Evolutionary conservation across 768 basidiomycete species (phyloP).

Genomic region (Mycena vulgaris): DNA sequence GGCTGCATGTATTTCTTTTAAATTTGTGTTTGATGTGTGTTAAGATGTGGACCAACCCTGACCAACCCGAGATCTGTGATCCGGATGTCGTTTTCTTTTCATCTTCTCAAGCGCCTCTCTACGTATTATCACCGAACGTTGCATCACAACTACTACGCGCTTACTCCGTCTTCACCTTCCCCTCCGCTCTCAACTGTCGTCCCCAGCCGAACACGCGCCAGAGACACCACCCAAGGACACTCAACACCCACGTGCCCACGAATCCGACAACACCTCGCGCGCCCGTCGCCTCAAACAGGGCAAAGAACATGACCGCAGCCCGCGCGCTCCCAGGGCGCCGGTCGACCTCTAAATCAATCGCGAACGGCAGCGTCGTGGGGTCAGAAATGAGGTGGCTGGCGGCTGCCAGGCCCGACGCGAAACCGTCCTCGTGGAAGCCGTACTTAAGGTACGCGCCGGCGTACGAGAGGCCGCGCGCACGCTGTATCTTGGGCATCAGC

Average conservation of each 20-base stretch:
- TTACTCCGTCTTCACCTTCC: slow-evolving; percentile 9
- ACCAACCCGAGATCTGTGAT: too few relatives aligned
- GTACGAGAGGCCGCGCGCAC: slow-evolving; percentile 71
- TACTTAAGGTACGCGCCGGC: slow-evolving; percentile 83
- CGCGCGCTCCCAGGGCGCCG: slow-evolving; percentile 31
- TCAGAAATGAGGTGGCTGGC: slow-evolving; percentile 38
- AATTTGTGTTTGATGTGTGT: too few relatives aligned
- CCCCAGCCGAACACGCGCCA: slow-evolving; percentile 31
- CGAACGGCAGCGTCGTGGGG: slow-evolving; percentile 19
- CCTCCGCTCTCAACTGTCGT: slow-evolving; percentile 2
- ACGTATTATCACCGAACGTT: too few relatives aligned
- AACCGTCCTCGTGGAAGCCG: slow-evolving; percentile 89
- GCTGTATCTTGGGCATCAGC: slow-evolving; percentile 72
- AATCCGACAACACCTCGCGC: slow-evolving; percentile 7
- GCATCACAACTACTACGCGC: too few relatives aligned
- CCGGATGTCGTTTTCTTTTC: too few relatives aligned
- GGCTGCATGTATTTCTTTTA: too few relatives aligned
- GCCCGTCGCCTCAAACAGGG: slow-evolving; percentile 30
- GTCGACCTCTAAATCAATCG: slow-evolving; percentile 33
- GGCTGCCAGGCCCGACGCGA: slow-evolving; percentile 63
- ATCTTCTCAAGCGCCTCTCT: too few relatives aligned
- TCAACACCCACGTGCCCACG: slow-evolving; percentile 19
- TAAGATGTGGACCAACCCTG: too few relatives aligned
- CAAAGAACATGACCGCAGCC: slow-evolving; percentile 19
- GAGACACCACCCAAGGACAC: slow-evolving; percentile 20